A percentile compares a stretch with the other conserved stretches of the same genome.
phyloP scores from a whole-genome alignment of 148 eudicot species.

The Arctostaphylos glauca region DNA sequence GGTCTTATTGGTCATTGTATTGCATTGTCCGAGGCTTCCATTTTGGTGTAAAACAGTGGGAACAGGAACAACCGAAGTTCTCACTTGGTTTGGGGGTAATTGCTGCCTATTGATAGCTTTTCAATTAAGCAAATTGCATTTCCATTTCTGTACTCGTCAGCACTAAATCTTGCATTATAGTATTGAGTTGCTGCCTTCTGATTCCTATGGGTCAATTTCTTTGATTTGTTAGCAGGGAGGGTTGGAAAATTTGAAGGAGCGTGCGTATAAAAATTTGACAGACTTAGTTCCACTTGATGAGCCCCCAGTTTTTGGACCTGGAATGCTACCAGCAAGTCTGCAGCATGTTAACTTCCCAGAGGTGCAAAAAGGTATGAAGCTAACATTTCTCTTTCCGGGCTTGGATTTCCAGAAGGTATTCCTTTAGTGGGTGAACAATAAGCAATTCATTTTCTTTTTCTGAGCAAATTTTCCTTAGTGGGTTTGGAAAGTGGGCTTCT shows the following conservation, averaged over 20 bases:
- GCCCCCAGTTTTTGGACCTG: slow-evolving; percentile 27
- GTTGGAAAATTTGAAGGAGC: slow-evolving; percentile 39
- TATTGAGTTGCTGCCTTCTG: slow-evolving; percentile 7
- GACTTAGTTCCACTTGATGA: slow-evolving; percentile 28
- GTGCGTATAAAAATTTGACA: slow-evolving; percentile 34
- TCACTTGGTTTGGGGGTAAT: background rate
- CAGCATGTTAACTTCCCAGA: slow-evolving; percentile 15
- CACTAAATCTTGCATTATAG: background rate
- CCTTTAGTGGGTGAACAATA: background rate
- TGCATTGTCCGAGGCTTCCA: background rate
- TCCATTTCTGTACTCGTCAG: background rate
- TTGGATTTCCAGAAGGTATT: background rate
- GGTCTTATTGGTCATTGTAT: background rate
- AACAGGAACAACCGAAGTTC: background rate
- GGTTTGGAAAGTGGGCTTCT: background rate
- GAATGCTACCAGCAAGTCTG: slow-evolving; percentile 19
- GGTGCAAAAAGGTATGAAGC: slow-evolving; percentile 20
- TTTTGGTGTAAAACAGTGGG: no score
- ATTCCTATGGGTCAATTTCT: slow-evolving; percentile 2
- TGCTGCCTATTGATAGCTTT: background rate
- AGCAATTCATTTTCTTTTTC: background rate
- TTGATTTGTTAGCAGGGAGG: slow-evolving; percentile 35
- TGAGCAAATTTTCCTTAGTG: background rate
- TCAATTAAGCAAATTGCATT: background rate
- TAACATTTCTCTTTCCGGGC: background rate